These are phyloP conservation scores for Tremella mesenterica DNA, from an alignment of 768 basidiomycete genomes.

Conservation along the genomic window DNA sequence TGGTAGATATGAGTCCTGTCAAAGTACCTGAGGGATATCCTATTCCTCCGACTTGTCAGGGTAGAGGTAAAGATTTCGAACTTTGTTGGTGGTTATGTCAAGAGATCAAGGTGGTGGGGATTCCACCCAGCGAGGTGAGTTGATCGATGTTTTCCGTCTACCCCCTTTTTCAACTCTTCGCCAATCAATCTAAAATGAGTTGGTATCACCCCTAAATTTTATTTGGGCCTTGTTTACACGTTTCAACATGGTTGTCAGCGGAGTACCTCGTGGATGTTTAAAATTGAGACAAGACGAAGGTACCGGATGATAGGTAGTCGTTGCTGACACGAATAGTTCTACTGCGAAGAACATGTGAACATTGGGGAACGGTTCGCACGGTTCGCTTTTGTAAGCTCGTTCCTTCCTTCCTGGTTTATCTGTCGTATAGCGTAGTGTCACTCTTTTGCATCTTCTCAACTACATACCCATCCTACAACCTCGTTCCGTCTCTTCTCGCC, in stretches of 20 bases:
- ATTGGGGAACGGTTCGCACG: constrained; percentile 81
- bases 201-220: no score
- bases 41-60: constrained; percentile 58
- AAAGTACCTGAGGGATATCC: constrained; percentile 75
- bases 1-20: constrained; percentile 52
- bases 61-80: constrained; percentile 81
- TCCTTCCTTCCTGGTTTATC: background rate
- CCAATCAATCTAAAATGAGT: no score
- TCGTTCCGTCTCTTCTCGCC: background rate
- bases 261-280: background rate
- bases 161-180: no score
- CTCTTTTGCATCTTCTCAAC: background rate
- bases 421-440: no score
- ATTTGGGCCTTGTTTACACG: no score
- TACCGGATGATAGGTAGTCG: background rate
- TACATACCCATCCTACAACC: background rate
- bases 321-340: constrained; percentile 57
- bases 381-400: constrained; percentile 55
- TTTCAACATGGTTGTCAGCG: background rate
- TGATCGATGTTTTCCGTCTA: no score
- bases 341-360: constrained; percentile 71
- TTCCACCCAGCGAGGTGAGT: constrained; percentile 86
- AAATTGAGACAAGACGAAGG: background rate
- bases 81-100: constrained; percentile 93
- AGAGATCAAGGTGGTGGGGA: constrained; percentile 82